A percentile compares a stretch with the other conserved stretches of the same genome.
phyloP scores from a whole-genome alignment of 1,284 basidiomycete genomes.

The Quambalaria eucalypti region DNA sequence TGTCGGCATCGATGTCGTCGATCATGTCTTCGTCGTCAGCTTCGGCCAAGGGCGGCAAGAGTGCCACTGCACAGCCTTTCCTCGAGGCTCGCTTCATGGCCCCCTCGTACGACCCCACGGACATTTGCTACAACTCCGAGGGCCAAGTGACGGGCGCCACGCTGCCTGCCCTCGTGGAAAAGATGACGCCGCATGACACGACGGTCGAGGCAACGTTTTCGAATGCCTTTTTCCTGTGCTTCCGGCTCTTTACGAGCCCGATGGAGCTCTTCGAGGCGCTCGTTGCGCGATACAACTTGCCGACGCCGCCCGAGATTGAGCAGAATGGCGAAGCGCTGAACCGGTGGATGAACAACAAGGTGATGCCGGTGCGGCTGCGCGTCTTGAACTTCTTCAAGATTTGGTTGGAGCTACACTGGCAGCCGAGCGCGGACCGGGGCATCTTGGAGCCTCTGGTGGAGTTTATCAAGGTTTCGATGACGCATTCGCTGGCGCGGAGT shows the following conservation, averaged over 20 bases:
- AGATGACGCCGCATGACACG: constrained; percentile 89
- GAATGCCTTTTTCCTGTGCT: constrained; percentile 86
- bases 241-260: constrained; percentile 82
- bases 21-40: no score
- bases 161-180: constrained; percentile 76
- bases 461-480: constrained; percentile 60
- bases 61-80: no score
- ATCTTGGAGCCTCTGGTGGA: constrained; percentile 56
- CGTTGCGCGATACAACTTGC: constrained; percentile 70
- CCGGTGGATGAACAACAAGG: constrained; percentile 75
- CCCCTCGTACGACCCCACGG: constrained; percentile 54
- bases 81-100: constrained; percentile 18
- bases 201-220: constrained; percentile 70
- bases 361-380: constrained; percentile 75
- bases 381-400: constrained; percentile 83
- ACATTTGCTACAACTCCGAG: constrained; percentile 81
- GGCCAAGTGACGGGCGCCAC: constrained; percentile 85
- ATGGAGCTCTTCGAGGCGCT: constrained; percentile 65
- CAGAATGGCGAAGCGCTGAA: constrained; percentile 57
- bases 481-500: constrained; percentile 59
- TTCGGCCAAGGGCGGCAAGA: no score
- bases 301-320: constrained; percentile 48
- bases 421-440: constrained; percentile 51
- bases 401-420: constrained; percentile 89
- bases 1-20: no score